Evolutionary conservation across 2,329 filamentous ascomycete genomes (phyloP).

Genomic region (Aureobasidium namibiae): DNA sequence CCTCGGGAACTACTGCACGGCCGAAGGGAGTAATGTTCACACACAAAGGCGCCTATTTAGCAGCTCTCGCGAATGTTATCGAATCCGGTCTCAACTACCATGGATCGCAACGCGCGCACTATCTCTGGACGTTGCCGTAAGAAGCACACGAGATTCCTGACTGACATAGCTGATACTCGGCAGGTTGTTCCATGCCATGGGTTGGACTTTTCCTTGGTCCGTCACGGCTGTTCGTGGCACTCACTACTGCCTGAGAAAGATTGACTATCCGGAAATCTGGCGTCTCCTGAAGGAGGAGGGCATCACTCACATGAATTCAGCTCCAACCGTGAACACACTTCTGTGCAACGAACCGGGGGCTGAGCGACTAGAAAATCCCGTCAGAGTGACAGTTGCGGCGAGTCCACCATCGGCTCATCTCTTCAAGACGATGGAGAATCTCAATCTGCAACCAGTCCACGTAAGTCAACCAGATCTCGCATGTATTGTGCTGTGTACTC

Average conservation of each 20-base stretch:
- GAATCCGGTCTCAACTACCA: slow-evolving; percentile 76
- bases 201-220: slow-evolving; percentile 47
- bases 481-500: too few relatives aligned
- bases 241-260: slow-evolving; percentile 87
- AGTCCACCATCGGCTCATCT: slow-evolving; percentile 83
- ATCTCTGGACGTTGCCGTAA: slow-evolving; percentile 76
- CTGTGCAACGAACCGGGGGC: slow-evolving; percentile 76
- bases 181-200: slow-evolving; percentile 62
- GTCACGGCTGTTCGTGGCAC: slow-evolving; percentile 91
- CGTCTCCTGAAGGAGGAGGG: slow-evolving; percentile 72
- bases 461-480: background rate
- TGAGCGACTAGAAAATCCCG: slow-evolving; percentile 53
- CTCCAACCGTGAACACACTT: slow-evolving; percentile 91
- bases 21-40: slow-evolving; percentile 94
- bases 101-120: slow-evolving; percentile 43
- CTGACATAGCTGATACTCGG: background rate
- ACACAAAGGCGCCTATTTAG: slow-evolving; percentile 79
- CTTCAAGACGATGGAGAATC: slow-evolving; percentile 80
- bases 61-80: slow-evolving; percentile 74
- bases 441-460: slow-evolving; percentile 66
- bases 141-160: background rate
- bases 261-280: slow-evolving; percentile 94
- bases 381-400: slow-evolving; percentile 86
- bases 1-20: slow-evolving; percentile 80
- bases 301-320: slow-evolving; percentile 92